Conservation (phyloP, 495 filamentous ascomycete species). For the Hypoxylon perforatum region DNA sequence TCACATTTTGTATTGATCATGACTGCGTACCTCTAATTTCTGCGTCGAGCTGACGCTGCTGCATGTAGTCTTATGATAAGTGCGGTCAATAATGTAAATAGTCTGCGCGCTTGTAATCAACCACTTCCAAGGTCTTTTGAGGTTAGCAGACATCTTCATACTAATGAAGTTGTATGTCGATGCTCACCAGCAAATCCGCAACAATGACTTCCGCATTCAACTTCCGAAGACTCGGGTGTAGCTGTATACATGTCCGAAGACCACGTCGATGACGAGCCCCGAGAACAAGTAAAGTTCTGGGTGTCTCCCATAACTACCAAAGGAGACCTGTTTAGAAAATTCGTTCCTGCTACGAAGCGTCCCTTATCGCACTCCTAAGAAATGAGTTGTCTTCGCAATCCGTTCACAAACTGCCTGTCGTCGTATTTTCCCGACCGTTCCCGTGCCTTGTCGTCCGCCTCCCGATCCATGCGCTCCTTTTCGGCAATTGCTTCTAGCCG, state of each 20-base stretch:
- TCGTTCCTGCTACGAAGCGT: neutral
- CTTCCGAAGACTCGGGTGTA: neutral
- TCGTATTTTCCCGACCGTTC: slow-evolving; percentile 67
- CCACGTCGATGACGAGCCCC: neutral
- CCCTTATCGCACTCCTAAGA: slow-evolving; percentile 6
- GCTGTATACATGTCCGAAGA: no score
- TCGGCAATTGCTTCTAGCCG: slow-evolving; percentile 75
- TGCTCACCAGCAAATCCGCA: neutral
- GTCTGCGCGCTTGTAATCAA: no score
- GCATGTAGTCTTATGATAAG: no score
- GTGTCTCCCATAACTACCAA: neutral
- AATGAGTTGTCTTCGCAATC: slow-evolving; percentile 63
- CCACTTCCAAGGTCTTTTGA: no score
- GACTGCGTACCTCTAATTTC: no score
- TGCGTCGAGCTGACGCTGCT: no score
- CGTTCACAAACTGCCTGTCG: slow-evolving; percentile 70
- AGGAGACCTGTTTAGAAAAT: neutral
- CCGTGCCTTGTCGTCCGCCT: slow-evolving; percentile 71
- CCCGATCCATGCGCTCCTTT: slow-evolving; percentile 70
- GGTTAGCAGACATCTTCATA: no score
- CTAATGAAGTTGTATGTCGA: neutral
- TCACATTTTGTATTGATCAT: no score
- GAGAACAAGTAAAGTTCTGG: neutral
- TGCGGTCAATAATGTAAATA: no score
- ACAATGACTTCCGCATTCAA: neutral